A percentile compares a stretch with the other conserved stretches of the same genome.
Evolutionary conservation across 352 stramenopile genomes (phyloP).

Genomic region (Phytophthora citricola): DNA sequence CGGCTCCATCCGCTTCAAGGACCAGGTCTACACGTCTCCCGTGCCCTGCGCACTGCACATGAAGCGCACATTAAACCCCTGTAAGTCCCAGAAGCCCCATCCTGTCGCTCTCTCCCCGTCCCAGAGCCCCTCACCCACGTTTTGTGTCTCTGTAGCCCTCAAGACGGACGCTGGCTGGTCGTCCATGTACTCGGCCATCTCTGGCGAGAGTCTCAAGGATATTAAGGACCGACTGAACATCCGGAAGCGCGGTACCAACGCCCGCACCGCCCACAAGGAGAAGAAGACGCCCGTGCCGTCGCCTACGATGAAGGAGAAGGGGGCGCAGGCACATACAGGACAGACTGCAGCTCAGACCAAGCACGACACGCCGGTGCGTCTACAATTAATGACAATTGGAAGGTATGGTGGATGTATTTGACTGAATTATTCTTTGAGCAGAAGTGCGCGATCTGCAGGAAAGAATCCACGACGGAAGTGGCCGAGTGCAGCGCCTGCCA

Average conservation of each 20-base stretch:
- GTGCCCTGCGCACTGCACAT: conserved; percentile 79
- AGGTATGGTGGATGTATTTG: background rate
- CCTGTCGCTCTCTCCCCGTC: conserved; percentile 4
- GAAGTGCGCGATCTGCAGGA: conserved; percentile 56
- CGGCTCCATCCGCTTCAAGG: conserved; percentile 81
- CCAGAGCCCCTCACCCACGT: background rate
- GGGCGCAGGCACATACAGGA: conserved; percentile 2
- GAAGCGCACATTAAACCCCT: conserved; percentile 83
- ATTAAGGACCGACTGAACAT: conserved; percentile 82
- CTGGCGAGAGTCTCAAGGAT: conserved; percentile 79
- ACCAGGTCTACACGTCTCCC: conserved; percentile 77
- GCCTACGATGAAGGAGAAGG: conserved; percentile 31
- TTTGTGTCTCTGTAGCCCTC: conserved; percentile 38
- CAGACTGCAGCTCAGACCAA: conserved; percentile 22
- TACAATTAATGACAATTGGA: background rate
- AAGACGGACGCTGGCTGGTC: conserved; percentile 85
- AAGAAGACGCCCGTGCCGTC: conserved; percentile 46
- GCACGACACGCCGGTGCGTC: conserved; percentile 28
- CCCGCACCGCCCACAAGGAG: conserved; percentile 62
- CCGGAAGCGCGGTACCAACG: conserved; percentile 69
- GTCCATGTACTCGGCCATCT: conserved; percentile 74
- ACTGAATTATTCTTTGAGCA: conserved; percentile 20
- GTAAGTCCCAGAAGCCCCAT: conserved; percentile 41
- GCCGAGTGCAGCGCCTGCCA: conserved; percentile 66
- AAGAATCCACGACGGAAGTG: conserved; percentile 52